Percentiles rank a stretch among this genome's conserved stretches.
phyloP scores from a whole-genome alignment of 768 basidiomycete genomes.

The Hemileccinum impolitum region DNA sequence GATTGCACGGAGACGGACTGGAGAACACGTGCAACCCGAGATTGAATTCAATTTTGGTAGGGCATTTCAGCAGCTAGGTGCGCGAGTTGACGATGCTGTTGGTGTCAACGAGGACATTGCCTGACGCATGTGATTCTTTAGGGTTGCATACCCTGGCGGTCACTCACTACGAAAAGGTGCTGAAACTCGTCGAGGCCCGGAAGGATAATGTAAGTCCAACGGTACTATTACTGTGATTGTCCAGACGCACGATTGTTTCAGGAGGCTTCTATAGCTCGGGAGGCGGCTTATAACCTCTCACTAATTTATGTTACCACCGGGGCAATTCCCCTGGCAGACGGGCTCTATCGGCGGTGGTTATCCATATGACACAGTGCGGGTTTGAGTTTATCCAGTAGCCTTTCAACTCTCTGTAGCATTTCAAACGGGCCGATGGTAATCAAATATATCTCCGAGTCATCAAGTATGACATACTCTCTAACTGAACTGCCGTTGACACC shows the following conservation, averaged over 20 bases:
- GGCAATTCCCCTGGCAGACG: constrained; percentile 64
- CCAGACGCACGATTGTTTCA: constrained; percentile 26
- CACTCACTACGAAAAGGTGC: constrained; percentile 76
- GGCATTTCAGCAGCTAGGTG: constrained; percentile 90
- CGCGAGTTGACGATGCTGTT: constrained; percentile 12
- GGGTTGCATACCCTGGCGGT: constrained; percentile 81
- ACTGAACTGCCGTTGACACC: not conserved
- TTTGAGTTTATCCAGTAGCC: not conserved
- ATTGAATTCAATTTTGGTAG: constrained; percentile 93
- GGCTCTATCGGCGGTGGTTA: constrained; percentile 12
- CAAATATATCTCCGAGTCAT: not conserved
- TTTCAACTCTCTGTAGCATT: constrained; percentile 5
- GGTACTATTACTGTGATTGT: not conserved
- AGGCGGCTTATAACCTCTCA: constrained; percentile 51
- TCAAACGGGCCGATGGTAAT: not conserved
- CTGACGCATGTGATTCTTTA: constrained; percentile 27
- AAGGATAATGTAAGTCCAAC: constrained; percentile 29
- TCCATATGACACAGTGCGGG: not conserved
- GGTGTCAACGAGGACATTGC: not conserved
- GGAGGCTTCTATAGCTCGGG: constrained; percentile 55
- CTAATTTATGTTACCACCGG: constrained; percentile 44
- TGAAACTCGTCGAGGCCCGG: constrained; percentile 55
- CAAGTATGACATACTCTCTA: not conserved
- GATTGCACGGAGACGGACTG: constrained; percentile 21
- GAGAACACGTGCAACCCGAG: constrained; percentile 51